Percentiles rank a stretch among this genome's conserved stretches.
These are phyloP conservation scores for Detonula confervacea DNA, from an alignment of 352 stramenopile species.

Conservation along the genomic window DNA sequence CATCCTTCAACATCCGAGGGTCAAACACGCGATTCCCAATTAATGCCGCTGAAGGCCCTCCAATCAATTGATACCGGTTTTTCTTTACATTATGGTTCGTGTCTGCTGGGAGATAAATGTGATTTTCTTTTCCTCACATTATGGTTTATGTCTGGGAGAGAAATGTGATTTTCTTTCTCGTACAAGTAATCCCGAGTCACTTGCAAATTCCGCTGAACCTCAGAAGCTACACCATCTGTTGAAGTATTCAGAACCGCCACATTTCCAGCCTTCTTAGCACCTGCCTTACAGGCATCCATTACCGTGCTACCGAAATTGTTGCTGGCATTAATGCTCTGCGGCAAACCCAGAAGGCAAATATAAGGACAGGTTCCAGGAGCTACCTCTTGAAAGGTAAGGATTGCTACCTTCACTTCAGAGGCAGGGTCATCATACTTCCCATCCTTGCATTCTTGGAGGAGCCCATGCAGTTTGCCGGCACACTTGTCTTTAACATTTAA, in stretches of 20 bases:
- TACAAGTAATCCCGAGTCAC: background rate
- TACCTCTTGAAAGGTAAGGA: background rate
- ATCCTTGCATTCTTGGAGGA: constrained; percentile 2
- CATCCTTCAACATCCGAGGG: background rate
- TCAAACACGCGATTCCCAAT: background rate
- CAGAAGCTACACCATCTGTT: background rate
- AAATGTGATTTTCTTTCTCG: background rate
- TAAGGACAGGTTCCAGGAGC: constrained; percentile 5
- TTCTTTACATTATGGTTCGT: constrained; percentile 2
- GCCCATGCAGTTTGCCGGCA: background rate
- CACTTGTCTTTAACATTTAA: background rate
- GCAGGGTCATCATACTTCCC: background rate
- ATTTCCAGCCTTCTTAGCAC: background rate
- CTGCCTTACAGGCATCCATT: background rate
- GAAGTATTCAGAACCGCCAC: background rate
- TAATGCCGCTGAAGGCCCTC: background rate
- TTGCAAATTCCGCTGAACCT: background rate
- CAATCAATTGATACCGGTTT: background rate
- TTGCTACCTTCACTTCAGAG: constrained; percentile 1
- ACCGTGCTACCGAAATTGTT: background rate
- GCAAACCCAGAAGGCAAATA: background rate
- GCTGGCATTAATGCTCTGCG: constrained; percentile 2
- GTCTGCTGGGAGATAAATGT: background rate
- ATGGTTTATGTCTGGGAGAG: background rate
- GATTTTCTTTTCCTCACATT: background rate